Evolutionary conservation across 1,284 basidiomycete species (phyloP).

Genomic region (Pulveroboletus sp.): DNA sequence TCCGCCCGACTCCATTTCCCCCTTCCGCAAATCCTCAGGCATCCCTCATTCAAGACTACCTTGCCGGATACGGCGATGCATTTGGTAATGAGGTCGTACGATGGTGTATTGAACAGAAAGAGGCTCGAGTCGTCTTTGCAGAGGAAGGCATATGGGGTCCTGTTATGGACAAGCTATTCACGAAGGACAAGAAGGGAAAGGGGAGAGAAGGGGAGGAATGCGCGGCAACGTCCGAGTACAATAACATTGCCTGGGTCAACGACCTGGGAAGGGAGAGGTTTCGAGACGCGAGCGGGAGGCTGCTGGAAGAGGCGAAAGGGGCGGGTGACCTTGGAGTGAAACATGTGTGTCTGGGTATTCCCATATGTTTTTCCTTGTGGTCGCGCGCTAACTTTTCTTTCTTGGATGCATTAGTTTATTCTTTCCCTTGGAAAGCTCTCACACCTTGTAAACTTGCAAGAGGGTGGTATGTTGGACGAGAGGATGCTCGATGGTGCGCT

Average conservation of each 20-base stretch:
- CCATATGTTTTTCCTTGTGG: background rate
- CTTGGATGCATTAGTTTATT: slow-evolving; percentile 61
- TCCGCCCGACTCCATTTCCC: slow-evolving; percentile 65
- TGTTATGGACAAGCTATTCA: slow-evolving; percentile 79
- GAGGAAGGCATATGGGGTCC: slow-evolving; percentile 32
- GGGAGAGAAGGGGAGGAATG: slow-evolving; percentile 23
- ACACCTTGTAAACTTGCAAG: slow-evolving; percentile 74
- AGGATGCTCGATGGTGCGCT: slow-evolving; percentile 54
- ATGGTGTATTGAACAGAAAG: slow-evolving; percentile 82
- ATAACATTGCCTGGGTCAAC: slow-evolving; percentile 87
- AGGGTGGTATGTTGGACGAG: slow-evolving; percentile 48
- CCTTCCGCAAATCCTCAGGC: slow-evolving; percentile 63
- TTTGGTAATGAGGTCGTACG: slow-evolving; percentile 89
- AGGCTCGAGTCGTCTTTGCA: slow-evolving; percentile 36
- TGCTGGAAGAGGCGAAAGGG: slow-evolving; percentile 61
- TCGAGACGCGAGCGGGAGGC: slow-evolving; percentile 61
- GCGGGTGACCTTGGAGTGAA: slow-evolving; percentile 65
- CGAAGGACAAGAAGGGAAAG: slow-evolving; percentile 34
- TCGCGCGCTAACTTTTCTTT: slow-evolving; percentile 6
- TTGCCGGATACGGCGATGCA: slow-evolving; percentile 78
- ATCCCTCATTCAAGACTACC: slow-evolving; percentile 66
- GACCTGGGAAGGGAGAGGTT: slow-evolving; percentile 76
- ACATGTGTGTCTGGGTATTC: slow-evolving; percentile 55
- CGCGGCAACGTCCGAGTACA: slow-evolving; percentile 22
- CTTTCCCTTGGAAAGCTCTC: slow-evolving; percentile 90